Evolutionary conservation across 148 eudicot species (phyloP).

Genomic region (Heliamphora exappendiculata): DNA sequence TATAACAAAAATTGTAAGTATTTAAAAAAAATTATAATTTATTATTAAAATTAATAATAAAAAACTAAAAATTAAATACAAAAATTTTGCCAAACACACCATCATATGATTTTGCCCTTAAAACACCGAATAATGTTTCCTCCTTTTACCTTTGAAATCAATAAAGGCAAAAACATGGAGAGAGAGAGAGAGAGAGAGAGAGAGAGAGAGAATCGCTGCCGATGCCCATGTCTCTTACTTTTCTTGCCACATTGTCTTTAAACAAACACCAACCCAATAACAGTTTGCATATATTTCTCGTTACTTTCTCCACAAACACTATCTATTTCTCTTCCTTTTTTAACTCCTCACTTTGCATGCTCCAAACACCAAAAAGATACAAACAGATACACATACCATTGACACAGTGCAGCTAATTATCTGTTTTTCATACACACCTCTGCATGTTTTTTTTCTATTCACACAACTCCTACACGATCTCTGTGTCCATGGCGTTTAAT

Average conservation of each 20-base stretch:
- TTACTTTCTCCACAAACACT: not conserved
- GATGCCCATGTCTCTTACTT: constrained; percentile 7
- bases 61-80: no score
- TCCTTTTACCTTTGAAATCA: no score
- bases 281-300: not conserved
- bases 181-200: constrained; percentile 1
- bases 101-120: no score
- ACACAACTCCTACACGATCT: constrained; percentile 16
- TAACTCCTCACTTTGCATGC: constrained; percentile 28
- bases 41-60: no score
- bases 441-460: constrained; percentile 12
- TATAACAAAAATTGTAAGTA: no score
- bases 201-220: not conserved
- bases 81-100: no score
- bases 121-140: no score
- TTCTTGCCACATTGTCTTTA: constrained; percentile 24
- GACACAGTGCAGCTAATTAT: constrained; percentile 6
- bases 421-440: not conserved
- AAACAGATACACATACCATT: constrained; percentile 17
- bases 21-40: no score
- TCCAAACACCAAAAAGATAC: constrained; percentile 11
- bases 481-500: constrained; percentile 10
- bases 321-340: constrained; percentile 2
- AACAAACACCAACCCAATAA: constrained; percentile 19
- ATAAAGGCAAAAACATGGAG: constrained; percentile 5